These are phyloP conservation scores for Moniliophthora roreri DNA, from an alignment of 1,284 basidiomycete species.

Conservation along the genomic window DNA sequence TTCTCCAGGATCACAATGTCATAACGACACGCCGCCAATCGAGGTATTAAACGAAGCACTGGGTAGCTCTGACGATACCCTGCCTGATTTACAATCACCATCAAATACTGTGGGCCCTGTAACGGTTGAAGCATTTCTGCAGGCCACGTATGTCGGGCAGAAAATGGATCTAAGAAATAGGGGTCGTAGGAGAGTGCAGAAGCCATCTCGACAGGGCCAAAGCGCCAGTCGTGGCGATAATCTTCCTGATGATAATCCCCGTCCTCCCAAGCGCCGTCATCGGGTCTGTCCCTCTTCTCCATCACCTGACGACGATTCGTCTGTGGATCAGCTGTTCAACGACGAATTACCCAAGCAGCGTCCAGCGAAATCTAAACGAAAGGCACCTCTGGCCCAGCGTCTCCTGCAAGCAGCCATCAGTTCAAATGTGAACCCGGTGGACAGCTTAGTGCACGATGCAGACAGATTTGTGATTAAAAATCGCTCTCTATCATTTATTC, in stretches of 20 bases:
- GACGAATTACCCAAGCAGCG: not conserved
- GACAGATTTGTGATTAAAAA: not conserved
- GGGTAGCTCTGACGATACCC: not conserved
- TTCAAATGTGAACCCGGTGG: not conserved
- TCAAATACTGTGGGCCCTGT: no score
- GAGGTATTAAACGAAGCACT: not conserved
- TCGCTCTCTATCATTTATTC: not conserved
- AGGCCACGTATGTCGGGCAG: no score
- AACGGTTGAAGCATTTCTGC: no score
- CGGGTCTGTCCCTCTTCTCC: not conserved
- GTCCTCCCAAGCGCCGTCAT: not conserved
- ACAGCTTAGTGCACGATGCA: not conserved
- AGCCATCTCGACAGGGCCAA: not conserved
- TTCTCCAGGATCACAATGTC: not conserved
- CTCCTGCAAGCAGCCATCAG: not conserved
- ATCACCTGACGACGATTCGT: not conserved
- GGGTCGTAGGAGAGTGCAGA: no score
- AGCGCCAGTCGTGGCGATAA: no score
- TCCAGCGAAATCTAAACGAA: not conserved
- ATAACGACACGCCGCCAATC: not conserved
- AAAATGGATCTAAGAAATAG: no score
- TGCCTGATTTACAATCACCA: no score
- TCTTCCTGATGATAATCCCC: no score
- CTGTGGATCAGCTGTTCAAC: constrained; percentile 2
- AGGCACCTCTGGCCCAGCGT: not conserved